phyloP scores from a whole-genome alignment of 345 rosid species.

The Zanthoxylum bungeanum region DNA sequence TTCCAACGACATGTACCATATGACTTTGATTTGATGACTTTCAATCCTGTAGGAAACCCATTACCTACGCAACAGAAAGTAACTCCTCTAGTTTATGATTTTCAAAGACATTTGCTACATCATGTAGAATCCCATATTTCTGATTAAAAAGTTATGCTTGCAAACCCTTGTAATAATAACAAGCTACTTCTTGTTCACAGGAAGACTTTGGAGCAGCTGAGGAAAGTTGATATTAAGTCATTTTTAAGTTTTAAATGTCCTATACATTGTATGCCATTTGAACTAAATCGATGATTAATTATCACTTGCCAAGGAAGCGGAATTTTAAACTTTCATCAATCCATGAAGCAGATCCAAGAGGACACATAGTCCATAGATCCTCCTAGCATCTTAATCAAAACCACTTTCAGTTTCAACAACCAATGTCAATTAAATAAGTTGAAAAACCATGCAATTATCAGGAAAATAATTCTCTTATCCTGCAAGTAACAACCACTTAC shows the following conservation, averaged over 20 bases:
- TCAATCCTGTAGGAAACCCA: not conserved
- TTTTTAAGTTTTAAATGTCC: not conserved
- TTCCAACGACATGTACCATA: not conserved
- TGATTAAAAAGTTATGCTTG: too few relatives aligned
- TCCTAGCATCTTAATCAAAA: not conserved
- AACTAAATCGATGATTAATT: not conserved
- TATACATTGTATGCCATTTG: not conserved
- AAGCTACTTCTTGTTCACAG: not conserved
- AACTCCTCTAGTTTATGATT: not conserved
- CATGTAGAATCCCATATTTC: not conserved
- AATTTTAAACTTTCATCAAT: not conserved
- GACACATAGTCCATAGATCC: not conserved
- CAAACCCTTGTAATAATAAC: not conserved
- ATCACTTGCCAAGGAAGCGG: not conserved
- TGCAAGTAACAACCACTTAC: conserved; percentile 27
- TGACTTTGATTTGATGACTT: not conserved
- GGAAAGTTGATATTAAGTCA: not conserved
- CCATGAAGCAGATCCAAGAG: not conserved
- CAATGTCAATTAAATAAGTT: not conserved
- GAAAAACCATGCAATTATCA: not conserved
- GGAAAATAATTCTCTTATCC: not conserved
- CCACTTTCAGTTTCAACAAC: not conserved
- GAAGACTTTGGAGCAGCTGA: not conserved
- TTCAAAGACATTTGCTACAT: not conserved
- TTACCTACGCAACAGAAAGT: not conserved